Percentiles rank a stretch among this genome's conserved stretches.
Evolutionary conservation across 1,139 yeast species (phyloP).

Genomic region (Scheffersomyces cryptocercus): DNA sequence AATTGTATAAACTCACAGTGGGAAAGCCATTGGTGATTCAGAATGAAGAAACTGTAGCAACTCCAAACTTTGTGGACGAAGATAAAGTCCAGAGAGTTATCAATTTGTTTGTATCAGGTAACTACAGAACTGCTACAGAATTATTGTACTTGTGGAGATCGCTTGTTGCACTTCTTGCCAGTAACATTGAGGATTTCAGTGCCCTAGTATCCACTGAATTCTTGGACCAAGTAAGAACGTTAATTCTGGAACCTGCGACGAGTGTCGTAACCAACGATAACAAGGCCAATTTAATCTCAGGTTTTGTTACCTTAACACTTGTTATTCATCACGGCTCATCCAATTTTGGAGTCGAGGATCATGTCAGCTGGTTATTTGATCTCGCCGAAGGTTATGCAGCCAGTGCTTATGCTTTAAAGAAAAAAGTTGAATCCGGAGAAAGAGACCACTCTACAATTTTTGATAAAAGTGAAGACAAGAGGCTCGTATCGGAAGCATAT

Average conservation of each 20-base stretch:
- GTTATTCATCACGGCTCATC: slow-evolving; percentile 51
- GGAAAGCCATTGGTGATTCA: slow-evolving; percentile 41
- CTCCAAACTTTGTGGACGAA: slow-evolving; percentile 36
- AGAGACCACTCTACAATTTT: slow-evolving; percentile 46
- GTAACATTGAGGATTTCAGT: slow-evolving; percentile 56
- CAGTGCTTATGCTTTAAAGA: slow-evolving; percentile 35
- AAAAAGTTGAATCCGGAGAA: slow-evolving; percentile 40
- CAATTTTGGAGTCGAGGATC: slow-evolving; percentile 51
- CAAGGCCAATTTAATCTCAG: slow-evolving; percentile 44
- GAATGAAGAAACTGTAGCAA: slow-evolving; percentile 39
- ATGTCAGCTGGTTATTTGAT: slow-evolving; percentile 44
- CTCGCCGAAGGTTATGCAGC: slow-evolving; percentile 45
- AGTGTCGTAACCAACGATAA: slow-evolving; percentile 37
- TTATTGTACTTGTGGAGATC: slow-evolving; percentile 44
- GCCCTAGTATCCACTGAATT: slow-evolving; percentile 44
- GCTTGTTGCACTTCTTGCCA: slow-evolving; percentile 42
- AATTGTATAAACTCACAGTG: slow-evolving; percentile 49
- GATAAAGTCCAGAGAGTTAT: slow-evolving; percentile 37
- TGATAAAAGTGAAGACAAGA: slow-evolving; percentile 39
- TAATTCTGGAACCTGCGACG: slow-evolving; percentile 35
- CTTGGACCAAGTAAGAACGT: slow-evolving; percentile 30
- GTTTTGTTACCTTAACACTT: slow-evolving; percentile 45
- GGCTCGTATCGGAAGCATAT: slow-evolving; percentile 37
- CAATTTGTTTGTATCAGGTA: slow-evolving; percentile 29
- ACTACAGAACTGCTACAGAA: slow-evolving; percentile 45